phyloP scores from a whole-genome alignment of 2,329 filamentous ascomycete genomes.

The Fusarium sp. region DNA sequence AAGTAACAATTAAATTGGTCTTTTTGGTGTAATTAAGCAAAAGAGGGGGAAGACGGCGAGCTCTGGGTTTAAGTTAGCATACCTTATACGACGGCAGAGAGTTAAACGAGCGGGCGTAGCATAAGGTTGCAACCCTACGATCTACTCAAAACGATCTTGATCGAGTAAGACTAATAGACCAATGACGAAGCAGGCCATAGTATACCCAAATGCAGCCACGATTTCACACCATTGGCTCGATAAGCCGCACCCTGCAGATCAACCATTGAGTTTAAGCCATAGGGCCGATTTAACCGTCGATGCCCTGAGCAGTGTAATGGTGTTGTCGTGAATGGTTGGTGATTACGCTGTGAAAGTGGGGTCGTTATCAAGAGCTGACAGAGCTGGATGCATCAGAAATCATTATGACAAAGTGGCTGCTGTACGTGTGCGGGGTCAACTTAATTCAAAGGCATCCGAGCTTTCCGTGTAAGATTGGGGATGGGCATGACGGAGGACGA shows the following conservation, averaged over 20 bases:
- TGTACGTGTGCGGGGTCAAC: conserved; percentile 13
- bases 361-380: neutral
- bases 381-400: neutral
- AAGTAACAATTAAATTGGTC: neutral
- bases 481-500: neutral
- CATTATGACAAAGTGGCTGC: conserved; percentile 27
- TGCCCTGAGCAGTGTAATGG: neutral
- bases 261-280: neutral
- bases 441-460: neutral
- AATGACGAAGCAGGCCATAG: neutral
- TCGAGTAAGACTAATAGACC: neutral
- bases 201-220: neutral
- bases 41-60: neutral
- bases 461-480: neutral
- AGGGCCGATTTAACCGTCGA: neutral
- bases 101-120: neutral
- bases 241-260: neutral
- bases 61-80: neutral
- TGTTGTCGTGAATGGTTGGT: neutral
- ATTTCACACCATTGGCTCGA: neutral
- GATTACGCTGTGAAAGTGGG: neutral
- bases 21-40: neutral
- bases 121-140: neutral
- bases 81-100: neutral
- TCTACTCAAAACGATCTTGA: neutral